Evolutionary conservation across 257 asterid genomes (phyloP).

Genomic region (Gentiana straminea): DNA sequence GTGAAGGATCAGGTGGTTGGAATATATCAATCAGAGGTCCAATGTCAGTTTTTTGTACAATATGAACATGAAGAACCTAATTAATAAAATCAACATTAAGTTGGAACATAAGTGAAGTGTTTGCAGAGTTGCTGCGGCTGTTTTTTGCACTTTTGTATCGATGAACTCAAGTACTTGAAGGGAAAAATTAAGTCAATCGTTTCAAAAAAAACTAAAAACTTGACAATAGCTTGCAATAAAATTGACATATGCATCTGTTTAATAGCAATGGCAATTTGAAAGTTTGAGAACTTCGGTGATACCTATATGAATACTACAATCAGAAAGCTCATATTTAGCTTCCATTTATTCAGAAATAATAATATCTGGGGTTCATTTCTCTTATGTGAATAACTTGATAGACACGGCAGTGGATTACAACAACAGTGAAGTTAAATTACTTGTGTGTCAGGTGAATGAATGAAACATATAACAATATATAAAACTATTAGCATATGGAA

Average conservation of each 20-base stretch:
- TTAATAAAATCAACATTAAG: too few relatives aligned
- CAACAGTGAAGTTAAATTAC: not conserved
- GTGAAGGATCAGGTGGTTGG: too few relatives aligned
- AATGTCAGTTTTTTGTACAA: too few relatives aligned
- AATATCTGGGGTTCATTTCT: not conserved
- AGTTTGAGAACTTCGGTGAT: conserved; percentile 48
- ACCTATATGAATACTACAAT: conserved; percentile 25
- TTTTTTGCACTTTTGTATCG: too few relatives aligned
- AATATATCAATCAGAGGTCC: too few relatives aligned
- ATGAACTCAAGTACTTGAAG: too few relatives aligned
- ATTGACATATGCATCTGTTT: conserved; percentile 35
- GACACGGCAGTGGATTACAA: not conserved
- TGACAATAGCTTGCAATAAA: conserved; percentile 34
- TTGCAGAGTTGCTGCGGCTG: too few relatives aligned
- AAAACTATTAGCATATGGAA: not conserved
- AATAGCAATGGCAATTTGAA: conserved; percentile 43
- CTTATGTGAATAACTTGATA: not conserved
- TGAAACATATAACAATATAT: not conserved
- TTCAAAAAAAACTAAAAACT: too few relatives aligned
- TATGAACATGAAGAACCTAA: too few relatives aligned
- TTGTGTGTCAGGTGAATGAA: not conserved
- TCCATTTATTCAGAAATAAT: not conserved
- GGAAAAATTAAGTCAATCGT: too few relatives aligned
- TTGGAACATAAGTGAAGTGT: too few relatives aligned
- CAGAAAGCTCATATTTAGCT: conserved; percentile 5